Conservation (phyloP, 805 yeast genomes). For the Lachancea thermotolerans region DNA sequence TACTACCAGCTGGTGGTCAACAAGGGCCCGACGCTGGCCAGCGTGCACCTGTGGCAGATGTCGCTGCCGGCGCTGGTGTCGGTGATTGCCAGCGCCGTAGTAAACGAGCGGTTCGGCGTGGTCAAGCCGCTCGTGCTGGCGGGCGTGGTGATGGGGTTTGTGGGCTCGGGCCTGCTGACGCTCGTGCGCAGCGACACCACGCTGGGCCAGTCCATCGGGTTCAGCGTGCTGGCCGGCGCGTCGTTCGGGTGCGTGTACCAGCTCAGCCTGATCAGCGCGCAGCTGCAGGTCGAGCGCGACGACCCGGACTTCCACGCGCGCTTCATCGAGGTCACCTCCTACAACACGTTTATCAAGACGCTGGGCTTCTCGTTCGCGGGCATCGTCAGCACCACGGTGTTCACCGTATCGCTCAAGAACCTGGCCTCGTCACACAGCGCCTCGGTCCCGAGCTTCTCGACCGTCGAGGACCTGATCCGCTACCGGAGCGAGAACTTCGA, state of each 20-base stretch:
- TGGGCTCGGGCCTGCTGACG: constrained; percentile 33
- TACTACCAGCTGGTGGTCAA: constrained; percentile 23
- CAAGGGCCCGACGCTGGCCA: constrained; percentile 22
- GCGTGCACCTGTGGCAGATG: constrained; percentile 18
- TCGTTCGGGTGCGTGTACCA: constrained; percentile 34
- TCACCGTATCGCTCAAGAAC: constrained; percentile 17
- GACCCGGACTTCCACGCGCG: constrained; percentile 15
- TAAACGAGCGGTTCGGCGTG: constrained; percentile 29
- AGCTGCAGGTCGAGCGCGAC: constrained; percentile 21
- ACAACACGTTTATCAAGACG: constrained; percentile 20
- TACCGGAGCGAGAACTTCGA: constrained; percentile 18
- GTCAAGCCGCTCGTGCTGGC: constrained; percentile 33
- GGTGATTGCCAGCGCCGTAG: constrained; percentile 24
- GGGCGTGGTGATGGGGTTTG: constrained; percentile 27
- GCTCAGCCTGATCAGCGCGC: constrained; percentile 28
- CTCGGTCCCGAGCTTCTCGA: constrained; percentile 6
- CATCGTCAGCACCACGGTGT: constrained; percentile 20
- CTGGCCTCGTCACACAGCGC: constrained; percentile 6
- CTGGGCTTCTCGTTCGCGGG: constrained; percentile 24
- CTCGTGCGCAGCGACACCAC: constrained; percentile 29
- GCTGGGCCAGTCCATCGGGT: constrained; percentile 30
- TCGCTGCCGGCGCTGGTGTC: constrained; percentile 21
- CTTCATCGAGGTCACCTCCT: constrained; percentile 22
- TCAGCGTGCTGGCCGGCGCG: constrained; percentile 34
- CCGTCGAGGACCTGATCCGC: constrained; percentile 15